A percentile compares a stretch with the other conserved stretches of the same genome.
Conservation (phyloP, 768 basidiomycete species). For the Ramaria sp. region DNA sequence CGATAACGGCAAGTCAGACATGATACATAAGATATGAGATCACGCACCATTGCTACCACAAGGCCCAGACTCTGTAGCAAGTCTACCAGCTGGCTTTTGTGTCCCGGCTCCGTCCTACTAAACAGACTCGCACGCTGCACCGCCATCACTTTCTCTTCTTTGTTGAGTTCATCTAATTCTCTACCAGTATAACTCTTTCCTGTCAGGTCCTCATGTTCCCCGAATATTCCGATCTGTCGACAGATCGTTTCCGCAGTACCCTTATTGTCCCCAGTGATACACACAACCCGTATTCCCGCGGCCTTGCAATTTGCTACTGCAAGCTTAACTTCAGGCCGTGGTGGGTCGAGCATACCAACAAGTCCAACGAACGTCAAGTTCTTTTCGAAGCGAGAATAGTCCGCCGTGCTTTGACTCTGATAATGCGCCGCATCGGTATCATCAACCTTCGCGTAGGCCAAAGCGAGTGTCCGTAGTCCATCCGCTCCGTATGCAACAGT, state of each 20-base stretch:
- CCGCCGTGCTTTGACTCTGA: conserved; percentile 61
- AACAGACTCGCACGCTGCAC: conserved; percentile 87
- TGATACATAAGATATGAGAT: not conserved
- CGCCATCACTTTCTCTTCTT: conserved; percentile 74
- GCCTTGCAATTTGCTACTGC: conserved; percentile 86
- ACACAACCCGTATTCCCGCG: conserved; percentile 91
- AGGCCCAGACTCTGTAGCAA: conserved; percentile 82
- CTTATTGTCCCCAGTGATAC: conserved; percentile 98
- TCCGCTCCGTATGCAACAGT: conserved; percentile 64
- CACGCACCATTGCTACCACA: conserved; percentile 86
- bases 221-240: conserved; percentile 91
- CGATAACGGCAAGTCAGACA: conserved; percentile 5
- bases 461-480: conserved; percentile 84
- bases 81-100: conserved; percentile 93
- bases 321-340: conserved; percentile 80
- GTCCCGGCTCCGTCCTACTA: conserved; percentile 86
- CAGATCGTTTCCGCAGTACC: conserved; percentile 97
- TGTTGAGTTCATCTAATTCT: conserved; percentile 74
- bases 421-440: conserved; percentile 77
- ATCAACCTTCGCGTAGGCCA: conserved; percentile 74
- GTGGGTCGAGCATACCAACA: conserved; percentile 96
- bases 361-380: conserved; percentile 90
- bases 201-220: conserved; percentile 73
- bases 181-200: conserved; percentile 93
- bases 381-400: conserved; percentile 86